Evolutionary conservation across 1,139 yeast species (phyloP).

Genomic region (Meyerozyma smithsonii): DNA sequence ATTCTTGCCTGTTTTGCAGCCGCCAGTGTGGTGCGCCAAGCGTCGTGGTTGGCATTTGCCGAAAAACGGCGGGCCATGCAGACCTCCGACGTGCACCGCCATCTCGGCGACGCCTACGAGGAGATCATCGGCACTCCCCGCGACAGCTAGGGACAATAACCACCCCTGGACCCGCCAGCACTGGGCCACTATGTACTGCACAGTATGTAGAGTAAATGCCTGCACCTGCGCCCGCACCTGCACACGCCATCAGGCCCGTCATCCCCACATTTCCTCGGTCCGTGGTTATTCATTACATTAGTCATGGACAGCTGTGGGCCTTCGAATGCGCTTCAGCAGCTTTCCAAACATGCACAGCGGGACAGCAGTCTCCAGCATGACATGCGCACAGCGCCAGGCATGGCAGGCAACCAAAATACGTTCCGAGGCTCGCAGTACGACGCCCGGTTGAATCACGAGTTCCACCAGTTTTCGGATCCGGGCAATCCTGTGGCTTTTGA

Average conservation of each 20-base stretch:
- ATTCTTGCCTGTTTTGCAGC: constrained; percentile 66
- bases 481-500: constrained; percentile 16
- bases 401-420: constrained; percentile 1
- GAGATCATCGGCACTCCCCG: constrained; percentile 39
- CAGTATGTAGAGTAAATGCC: no score
- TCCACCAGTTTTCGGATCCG: constrained; percentile 24
- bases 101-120: constrained; percentile 60
- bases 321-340: constrained; percentile 18
- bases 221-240: no score
- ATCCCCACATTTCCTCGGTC: background rate
- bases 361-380: constrained; percentile 21
- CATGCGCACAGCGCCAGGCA: constrained; percentile 8
- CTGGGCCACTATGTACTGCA: no score
- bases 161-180: background rate
- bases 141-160: background rate
- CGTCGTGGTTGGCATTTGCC: constrained; percentile 62
- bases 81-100: constrained; percentile 73
- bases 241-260: no score
- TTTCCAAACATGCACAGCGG: constrained; percentile 21
- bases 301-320: constrained; percentile 19
- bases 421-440: constrained; percentile 19
- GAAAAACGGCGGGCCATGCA: constrained; percentile 75
- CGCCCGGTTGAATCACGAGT: constrained; percentile 29
- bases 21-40: constrained; percentile 58
- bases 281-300: background rate